A percentile compares a stretch with the other conserved stretches of the same genome.
Conservation (phyloP, 78 protist species). For the Dictyostelium citrinum region DNA sequence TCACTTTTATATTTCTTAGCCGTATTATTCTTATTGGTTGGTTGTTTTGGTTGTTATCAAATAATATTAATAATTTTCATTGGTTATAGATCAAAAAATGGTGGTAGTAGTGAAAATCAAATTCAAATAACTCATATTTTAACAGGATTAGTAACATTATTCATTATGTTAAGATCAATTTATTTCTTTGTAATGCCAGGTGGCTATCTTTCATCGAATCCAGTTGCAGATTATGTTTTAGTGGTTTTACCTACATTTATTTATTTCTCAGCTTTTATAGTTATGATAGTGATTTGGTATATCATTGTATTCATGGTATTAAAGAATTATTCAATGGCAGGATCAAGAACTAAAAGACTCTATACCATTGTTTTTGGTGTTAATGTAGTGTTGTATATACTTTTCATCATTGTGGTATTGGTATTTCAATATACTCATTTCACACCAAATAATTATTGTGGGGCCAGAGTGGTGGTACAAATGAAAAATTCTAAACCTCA, state of each 20-base stretch:
- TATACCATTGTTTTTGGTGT: neutral
- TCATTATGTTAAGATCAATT: neutral
- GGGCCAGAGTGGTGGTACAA: neutral
- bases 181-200: slow-evolving; percentile 22
- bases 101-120: neutral
- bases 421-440: neutral
- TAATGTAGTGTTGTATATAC: neutral
- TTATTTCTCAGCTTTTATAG: slow-evolving; percentile 4
- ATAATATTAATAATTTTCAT: neutral
- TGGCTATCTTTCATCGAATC: neutral
- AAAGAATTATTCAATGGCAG: neutral
- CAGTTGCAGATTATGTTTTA: slow-evolving; percentile 25
- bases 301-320: neutral
- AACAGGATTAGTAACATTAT: neutral
- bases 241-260: slow-evolving; percentile 21
- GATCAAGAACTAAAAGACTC: neutral
- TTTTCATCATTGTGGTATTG: neutral
- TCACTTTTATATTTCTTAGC: neutral
- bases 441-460: neutral
- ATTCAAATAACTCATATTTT: neutral
- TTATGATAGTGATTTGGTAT: slow-evolving; percentile 8
- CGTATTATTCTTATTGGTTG: neutral
- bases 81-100: neutral
- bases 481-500: neutral
- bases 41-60: neutral